Base-by-base conservation (phyloP, 352 stramenopile genomes). In the Globisporangium carolinianum region DNA sequence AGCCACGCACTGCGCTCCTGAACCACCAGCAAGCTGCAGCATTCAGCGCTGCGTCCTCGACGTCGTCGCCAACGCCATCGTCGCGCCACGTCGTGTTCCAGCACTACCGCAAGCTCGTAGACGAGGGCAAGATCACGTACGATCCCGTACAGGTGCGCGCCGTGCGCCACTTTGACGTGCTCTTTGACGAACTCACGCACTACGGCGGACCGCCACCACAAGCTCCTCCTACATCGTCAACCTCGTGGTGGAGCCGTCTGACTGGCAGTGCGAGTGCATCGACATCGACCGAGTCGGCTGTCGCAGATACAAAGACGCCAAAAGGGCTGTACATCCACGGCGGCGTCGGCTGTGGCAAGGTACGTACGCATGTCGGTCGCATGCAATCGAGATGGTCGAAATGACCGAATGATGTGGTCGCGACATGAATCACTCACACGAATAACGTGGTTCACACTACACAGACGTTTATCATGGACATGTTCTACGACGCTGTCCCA, bases 251-350 rank as follows among this genome's bases (percentile, higher is more conserved):
- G 81, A 68, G 83, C 54, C 75, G 76, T 32, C 51, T 87, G 3
- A 83, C 69, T 15, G 67, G 72, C 4, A 56, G 63, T 6, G 51
- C 67, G 7, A 43, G 7, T 43, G 39, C 41, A 15, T n/a, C 1
- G 37, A 68, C 9, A 36, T 32, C 24, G 2, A 32, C 1, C 1
- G 24, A 32, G 24, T 32, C 24, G 1, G 24, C 24, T 3, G 24
- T 32, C 24, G 3, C 24, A 3, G 24, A 32, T 32, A 32, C 24
- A 60, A 67, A 32, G 35, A 71, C 87, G n/a, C 95, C 95, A 0
- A 89, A 94, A 62, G 96, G 97, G 24, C 65, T 99, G 15, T 99
- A 99, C 72, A 67, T 99, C n/a, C 86, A 98, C 60, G 97, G 97
- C 14, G 77, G 88, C 10, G 96, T 98, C 15, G 97, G 97, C 10